Percentiles rank a stretch among this genome's conserved stretches.
phyloP scores from a whole-genome alignment of 495 filamentous ascomycete genomes.

The Letharia lupina region DNA sequence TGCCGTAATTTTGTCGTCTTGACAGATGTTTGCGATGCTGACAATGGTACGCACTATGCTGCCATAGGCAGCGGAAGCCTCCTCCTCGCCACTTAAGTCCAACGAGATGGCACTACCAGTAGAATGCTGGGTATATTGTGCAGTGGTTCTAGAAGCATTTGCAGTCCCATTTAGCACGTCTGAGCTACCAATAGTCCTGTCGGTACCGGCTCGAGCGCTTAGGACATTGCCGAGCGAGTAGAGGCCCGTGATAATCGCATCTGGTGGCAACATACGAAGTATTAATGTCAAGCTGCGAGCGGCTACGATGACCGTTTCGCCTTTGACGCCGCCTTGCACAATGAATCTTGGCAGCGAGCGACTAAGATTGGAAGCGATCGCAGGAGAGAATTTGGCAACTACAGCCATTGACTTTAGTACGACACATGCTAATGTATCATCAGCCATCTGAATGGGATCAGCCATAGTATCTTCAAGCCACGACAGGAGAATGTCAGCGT shows the following conservation, averaged over 20 bases:
- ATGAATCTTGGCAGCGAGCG: conserved; percentile 78
- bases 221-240: conserved; percentile 92
- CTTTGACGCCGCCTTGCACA: conserved; percentile 58
- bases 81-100: conserved; percentile 61
- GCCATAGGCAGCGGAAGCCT: conserved; percentile 58
- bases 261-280: conserved; percentile 72
- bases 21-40: conserved; percentile 67
- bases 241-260: conserved; percentile 86
- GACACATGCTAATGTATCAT: conserved; percentile 60
- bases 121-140: conserved; percentile 47
- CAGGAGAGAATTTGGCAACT: conserved; percentile 62
- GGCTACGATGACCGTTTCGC: conserved; percentile 59
- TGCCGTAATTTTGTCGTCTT: conserved; percentile 86
- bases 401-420: conserved; percentile 76
- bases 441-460: conserved; percentile 73
- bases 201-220: conserved; percentile 50
- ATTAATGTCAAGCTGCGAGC: conserved; percentile 74
- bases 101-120: conserved; percentile 74
- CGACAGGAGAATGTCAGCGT: conserved; percentile 67
- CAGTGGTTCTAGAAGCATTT: conserved; percentile 26
- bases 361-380: conserved; percentile 65
- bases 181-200: conserved; percentile 24
- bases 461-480: conserved; percentile 78
- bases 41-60: conserved; percentile 87
- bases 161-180: conserved; percentile 26